Percentiles rank a stretch among this genome's conserved stretches.
Evolutionary conservation across 2,329 filamentous ascomycete species (phyloP).

Genomic region (Cladosporium sp.): DNA sequence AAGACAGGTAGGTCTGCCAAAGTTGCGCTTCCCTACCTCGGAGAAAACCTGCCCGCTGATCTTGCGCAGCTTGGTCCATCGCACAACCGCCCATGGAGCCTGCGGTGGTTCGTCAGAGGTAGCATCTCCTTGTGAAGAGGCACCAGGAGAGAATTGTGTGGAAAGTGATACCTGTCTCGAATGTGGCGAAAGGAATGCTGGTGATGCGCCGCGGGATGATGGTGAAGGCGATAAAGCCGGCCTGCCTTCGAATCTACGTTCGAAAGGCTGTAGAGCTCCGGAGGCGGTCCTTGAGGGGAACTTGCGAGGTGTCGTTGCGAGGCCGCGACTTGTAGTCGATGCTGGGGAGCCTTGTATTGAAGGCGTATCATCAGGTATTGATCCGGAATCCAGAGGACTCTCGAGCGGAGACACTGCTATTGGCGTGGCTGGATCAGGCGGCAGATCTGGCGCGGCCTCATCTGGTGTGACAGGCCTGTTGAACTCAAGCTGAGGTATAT

Average conservation of each 20-base stretch:
- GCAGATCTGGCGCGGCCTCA: constrained; percentile 7
- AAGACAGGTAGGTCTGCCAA: constrained; percentile 86
- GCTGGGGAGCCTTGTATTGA: constrained; percentile 64
- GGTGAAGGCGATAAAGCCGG: constrained; percentile 60
- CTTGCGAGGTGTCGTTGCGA: constrained; percentile 56
- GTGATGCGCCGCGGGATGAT: constrained; percentile 69
- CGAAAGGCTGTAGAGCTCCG: constrained; percentile 86
- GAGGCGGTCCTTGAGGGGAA: constrained; percentile 66
- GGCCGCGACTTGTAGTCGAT: constrained; percentile 68
- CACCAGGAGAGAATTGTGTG: constrained; percentile 58
- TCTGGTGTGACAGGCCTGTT: constrained; percentile 9
- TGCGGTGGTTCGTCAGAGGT: constrained; percentile 48
- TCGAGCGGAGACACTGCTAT: constrained; percentile 37
- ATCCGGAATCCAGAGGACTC: constrained; percentile 68
- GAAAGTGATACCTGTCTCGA: constrained; percentile 59
- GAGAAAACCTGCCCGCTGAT: constrained; percentile 88
- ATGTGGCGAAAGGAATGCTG: constrained; percentile 70
- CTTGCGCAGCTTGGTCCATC: constrained; percentile 92
- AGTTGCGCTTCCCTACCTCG: constrained; percentile 85
- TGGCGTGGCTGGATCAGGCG: constrained; percentile 17
- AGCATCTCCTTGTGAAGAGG: constrained; percentile 59
- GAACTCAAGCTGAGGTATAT: constrained; percentile 21
- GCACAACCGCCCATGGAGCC: constrained; percentile 92
- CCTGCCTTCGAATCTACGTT: constrained; percentile 87
- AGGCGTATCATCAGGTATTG: constrained; percentile 77